Percentiles rank a stretch among this genome's conserved stretches.
These are phyloP conservation scores for Phycomyces blakesleeanus DNA, from an alignment of 192 early-diverging fungal genomes.

Conservation along the genomic window DNA sequence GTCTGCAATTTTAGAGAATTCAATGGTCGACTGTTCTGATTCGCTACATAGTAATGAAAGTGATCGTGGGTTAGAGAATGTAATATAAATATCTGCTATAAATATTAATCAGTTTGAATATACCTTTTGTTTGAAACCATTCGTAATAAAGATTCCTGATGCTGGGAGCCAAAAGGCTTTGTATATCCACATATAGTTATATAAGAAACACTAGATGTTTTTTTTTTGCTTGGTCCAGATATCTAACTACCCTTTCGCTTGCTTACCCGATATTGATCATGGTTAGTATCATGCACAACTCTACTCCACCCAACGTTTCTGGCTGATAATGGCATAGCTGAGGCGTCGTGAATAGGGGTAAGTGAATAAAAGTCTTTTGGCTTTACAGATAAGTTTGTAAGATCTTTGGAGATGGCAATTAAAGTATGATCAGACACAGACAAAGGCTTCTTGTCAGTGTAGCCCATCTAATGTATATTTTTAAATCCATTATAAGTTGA, in stretches of 20 bases:
- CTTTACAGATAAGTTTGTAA: not conserved
- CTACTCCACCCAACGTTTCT: constrained; percentile 12
- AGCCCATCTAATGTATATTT: not conserved
- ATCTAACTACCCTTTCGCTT: too few relatives aligned
- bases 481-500: not conserved
- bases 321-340: constrained; percentile 6
- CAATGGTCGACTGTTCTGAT: not conserved
- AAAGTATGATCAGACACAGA: not conserved
- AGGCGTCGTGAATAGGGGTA: constrained; percentile 8
- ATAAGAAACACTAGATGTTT: not conserved
- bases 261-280: not conserved
- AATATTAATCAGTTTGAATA: too few relatives aligned
- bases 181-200: not conserved
- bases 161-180: not conserved
- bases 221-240: too few relatives aligned
- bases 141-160: not conserved
- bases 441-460: constrained; percentile 9
- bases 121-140: too few relatives aligned
- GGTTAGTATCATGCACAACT: not conserved
- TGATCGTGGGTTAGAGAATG: not conserved
- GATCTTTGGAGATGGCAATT: not conserved
- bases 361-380: not conserved
- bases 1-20: not conserved
- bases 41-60: not conserved
- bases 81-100: too few relatives aligned